Evolutionary conservation across 495 filamentous ascomycete species (phyloP).

Genomic region (Aspergillus nanangensis): DNA sequence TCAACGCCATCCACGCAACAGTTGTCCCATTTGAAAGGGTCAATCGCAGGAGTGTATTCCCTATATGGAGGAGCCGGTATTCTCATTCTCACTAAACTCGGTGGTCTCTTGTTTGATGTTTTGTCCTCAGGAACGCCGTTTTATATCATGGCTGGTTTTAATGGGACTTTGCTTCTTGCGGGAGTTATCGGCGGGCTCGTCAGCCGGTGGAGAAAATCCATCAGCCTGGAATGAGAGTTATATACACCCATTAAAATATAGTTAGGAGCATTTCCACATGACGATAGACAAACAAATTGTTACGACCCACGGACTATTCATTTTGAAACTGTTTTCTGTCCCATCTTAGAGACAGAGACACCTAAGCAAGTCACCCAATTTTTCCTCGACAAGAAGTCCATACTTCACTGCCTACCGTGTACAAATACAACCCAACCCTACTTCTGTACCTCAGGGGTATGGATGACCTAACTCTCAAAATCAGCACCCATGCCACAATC

Average conservation of each 20-base stretch:
- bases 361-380: too few species aligned
- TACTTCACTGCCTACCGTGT: too few species aligned
- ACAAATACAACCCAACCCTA: too few species aligned
- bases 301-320: too few species aligned
- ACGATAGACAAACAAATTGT: too few species aligned
- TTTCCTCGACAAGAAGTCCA: too few species aligned
- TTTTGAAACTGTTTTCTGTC: too few species aligned
- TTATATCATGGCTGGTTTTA: constrained; percentile 87
- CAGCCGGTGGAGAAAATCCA: constrained; percentile 3
- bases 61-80: constrained; percentile 90
- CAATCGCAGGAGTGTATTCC: constrained; percentile 90
- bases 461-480: neutral
- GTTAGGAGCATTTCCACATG: too few species aligned
- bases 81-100: constrained; percentile 83
- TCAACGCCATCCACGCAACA: constrained; percentile 22
- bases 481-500: neutral
- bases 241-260: too few species aligned
- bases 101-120: constrained; percentile 78
- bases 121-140: constrained; percentile 73
- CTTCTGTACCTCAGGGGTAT: neutral
- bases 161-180: constrained; percentile 61
- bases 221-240: too few species aligned
- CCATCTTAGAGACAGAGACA: too few species aligned
- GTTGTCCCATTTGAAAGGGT: constrained; percentile 69
- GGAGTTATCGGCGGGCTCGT: constrained; percentile 40